Base-by-base conservation (phyloP, 371 early-diverging fungal species). In the Mortierella sp. region DNA sequence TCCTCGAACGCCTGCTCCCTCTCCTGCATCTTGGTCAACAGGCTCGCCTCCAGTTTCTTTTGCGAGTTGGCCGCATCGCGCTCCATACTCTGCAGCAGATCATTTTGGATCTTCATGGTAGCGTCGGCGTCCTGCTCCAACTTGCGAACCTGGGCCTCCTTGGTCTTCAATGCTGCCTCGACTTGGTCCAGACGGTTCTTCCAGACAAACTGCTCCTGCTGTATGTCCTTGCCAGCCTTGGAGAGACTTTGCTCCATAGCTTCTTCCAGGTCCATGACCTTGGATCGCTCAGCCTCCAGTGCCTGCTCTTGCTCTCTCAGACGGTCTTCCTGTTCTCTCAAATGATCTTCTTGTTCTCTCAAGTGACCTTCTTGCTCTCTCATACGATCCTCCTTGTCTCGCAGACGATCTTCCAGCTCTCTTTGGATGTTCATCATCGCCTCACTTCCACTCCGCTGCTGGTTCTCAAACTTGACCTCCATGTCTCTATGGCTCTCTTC, bases 61-160 rank as follows among this genome's bases (percentile, higher is more conserved):
- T 27, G 26, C 46, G 73, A 46, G 28, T 58, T 67, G 32, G 68
- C 59, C 0, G 73, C 63, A 50, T 76, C 76, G n/a, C 70, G 69
- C 50, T 76, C 76, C 70, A 76, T 76, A 44, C 70, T 69, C 47
- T 76, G 76, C 52, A 76, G n/a, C 41, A 76, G 39, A 31, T 76
- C 76, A 2, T 46, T 69, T 61, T 76, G 76, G 27, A 69, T 60
- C 58, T 69, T 69, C 49, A 76, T 61, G 14, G 76, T 69, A 2
- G 69, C 76, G 28, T 76, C 61, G 6, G 76, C 76, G 26, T 76
- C 76, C n/a, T 69, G 70, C 34, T 76, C 70, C 42, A 76, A 50
- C 50, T 61, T 76, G 32, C 57, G 55, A 23, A 76, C 70, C 41
- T 76, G 69, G 5, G 61, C 70, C 32, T 76, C 69, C 39, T 61